Evolutionary conservation across 2,329 filamentous ascomycete species (phyloP), one percentile per base, ranked within the genome.

Genomic region (Gliomastix tumulicola): DNA sequence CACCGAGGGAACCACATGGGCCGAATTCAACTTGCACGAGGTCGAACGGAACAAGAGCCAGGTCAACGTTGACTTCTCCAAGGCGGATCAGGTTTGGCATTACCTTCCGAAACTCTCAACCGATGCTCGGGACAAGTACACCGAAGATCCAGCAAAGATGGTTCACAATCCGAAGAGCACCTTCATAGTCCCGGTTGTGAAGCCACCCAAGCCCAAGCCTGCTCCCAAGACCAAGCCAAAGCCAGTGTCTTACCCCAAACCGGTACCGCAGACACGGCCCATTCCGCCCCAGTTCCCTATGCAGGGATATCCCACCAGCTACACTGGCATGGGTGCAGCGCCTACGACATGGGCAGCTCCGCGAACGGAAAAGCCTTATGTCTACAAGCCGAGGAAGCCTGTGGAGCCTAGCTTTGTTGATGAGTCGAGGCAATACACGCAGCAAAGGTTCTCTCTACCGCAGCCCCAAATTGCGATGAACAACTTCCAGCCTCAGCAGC

Each of bases 111-210:
- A 79, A 55, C 76, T 74, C 16, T 97, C 90, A 17, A 96, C 90
- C 7, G 90, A 97, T 53, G 84, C 88, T 37, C 88, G 82, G 57
- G 82, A 88, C 19, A 88, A 94, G 56, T 98, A 92, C 61, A 94
- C 89, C 5, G 85, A 92, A 50, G 80, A 94, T 60, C 76, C 74
- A 30, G 44, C 51, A 8, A 69, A 60, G 11, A 69, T 61, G n/a
- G 65, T 65, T 32, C 72, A 87, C 57, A 86, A 87, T 41, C 63
- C 71, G 3, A 81, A 75, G 59, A 80, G 79, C 46, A 84, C 83
- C 53, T 89, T 83, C 57, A 58, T 88, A 53, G 82, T 87, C 32
- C 80, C 82, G 3, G 65, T 88, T 36, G 77, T 67, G 35, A 76
- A 76, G 45, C 66, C 69, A 5, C 49, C 56, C 5, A 68, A 62